These are phyloP conservation scores for Neurospora sp. DNA, from an alignment of 495 filamentous ascomycete species.

Conservation along the genomic window DNA sequence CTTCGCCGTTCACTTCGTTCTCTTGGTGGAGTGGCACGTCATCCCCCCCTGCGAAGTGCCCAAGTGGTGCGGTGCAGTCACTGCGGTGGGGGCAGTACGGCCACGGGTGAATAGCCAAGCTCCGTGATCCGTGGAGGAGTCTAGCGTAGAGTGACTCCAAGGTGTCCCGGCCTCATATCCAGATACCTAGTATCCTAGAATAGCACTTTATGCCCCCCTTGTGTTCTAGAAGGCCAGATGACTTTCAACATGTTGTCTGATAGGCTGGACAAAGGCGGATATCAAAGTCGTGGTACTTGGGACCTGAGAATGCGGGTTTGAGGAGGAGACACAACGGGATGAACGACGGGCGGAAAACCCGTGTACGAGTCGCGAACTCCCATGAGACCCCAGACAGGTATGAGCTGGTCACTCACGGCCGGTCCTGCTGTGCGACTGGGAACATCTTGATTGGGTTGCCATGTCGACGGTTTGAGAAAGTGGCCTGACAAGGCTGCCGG, in stretches of 20 bases:
- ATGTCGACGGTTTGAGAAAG: neutral
- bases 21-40: neutral
- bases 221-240: neutral
- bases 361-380: neutral
- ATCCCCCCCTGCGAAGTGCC: neutral
- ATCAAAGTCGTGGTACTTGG: neutral
- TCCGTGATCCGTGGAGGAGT: neutral
- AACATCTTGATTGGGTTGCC: neutral
- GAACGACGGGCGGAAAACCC: neutral
- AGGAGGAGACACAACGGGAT: neutral
- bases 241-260: neutral
- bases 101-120: neutral
- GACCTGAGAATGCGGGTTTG: neutral
- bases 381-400: neutral
- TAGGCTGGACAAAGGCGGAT: neutral
- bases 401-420: neutral
- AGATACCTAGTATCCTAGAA: neutral
- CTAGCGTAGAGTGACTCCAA: neutral
- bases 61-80: neutral
- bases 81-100: neutral
- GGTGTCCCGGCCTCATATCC: neutral
- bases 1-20: neutral
- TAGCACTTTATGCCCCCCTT: neutral
- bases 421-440: neutral
- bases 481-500: neutral